Evolutionary conservation across 2,329 filamentous ascomycete species (phyloP).

Genomic region (Xylaria arbuscula): DNA sequence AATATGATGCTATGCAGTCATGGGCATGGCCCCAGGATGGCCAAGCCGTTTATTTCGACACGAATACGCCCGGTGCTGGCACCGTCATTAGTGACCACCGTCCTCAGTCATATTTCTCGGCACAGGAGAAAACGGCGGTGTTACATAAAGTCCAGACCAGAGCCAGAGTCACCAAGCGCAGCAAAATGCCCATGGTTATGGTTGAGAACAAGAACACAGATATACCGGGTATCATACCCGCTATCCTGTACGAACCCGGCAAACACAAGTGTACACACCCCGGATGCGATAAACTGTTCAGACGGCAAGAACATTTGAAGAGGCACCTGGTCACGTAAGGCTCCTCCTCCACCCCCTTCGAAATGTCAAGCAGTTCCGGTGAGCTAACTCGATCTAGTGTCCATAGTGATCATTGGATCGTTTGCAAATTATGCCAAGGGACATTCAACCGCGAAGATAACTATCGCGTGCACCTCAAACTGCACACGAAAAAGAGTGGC

Average conservation of each 20-base stretch:
- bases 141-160: conserved; percentile 54
- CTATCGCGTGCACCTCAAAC: conserved; percentile 52
- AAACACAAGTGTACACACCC: neutral
- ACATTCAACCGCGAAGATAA: conserved; percentile 55
- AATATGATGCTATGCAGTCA: conserved; percentile 31
- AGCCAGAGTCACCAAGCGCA: conserved; percentile 35
- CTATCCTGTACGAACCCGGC: neutral
- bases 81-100: neutral
- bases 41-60: conserved; percentile 39
- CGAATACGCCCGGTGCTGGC: conserved; percentile 33
- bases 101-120: conserved; percentile 34
- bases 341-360: conserved; percentile 14
- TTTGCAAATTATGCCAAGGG: conserved; percentile 36
- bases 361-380: conserved; percentile 1
- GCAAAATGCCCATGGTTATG: neutral
- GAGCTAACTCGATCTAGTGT: conserved; percentile 49
- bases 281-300: conserved; percentile 57
- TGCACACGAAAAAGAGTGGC: conserved; percentile 50
- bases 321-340: conserved; percentile 63
- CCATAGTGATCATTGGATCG: conserved; percentile 38
- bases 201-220: conserved; percentile 51
- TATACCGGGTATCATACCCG: neutral
- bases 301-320: conserved; percentile 67
- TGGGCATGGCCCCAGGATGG: conserved; percentile 42
- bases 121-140: conserved; percentile 58